Percentiles rank a stretch among this genome's conserved stretches.
Evolutionary conservation across 352 stramenopile genomes (phyloP).

Genomic region (Phytophthora hibernalis): DNA sequence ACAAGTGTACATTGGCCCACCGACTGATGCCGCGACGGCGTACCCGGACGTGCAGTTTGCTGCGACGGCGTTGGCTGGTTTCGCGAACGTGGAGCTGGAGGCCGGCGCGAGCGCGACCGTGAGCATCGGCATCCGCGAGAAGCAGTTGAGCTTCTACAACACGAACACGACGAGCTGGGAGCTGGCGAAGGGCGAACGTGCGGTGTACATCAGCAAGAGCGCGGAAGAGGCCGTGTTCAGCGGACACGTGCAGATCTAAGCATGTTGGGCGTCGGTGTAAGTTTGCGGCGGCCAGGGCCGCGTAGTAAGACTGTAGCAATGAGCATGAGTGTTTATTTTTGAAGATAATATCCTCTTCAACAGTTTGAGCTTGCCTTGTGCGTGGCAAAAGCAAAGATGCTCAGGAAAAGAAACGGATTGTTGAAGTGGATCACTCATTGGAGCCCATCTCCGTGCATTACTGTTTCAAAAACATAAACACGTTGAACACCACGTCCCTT

Average conservation of each 20-base stretch:
- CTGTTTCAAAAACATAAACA: no score
- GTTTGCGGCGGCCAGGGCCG: not conserved
- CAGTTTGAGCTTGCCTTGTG: not conserved
- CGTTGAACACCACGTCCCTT: no score
- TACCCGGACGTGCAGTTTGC: conserved; percentile 41
- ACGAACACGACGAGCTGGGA: conserved; percentile 36
- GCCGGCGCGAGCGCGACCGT: conserved; percentile 36
- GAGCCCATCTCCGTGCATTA: no score
- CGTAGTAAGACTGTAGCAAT: conserved; percentile 5
- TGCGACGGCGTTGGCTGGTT: conserved; percentile 35
- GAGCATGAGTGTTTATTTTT: conserved; percentile 1
- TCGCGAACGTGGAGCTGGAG: conserved; percentile 43
- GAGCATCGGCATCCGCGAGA: conserved; percentile 37
- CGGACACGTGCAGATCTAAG: conserved; percentile 35
- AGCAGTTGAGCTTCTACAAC: conserved; percentile 44
- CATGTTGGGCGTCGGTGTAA: not conserved
- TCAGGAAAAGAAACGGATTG: no score
- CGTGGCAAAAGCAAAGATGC: no score
- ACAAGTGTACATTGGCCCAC: conserved; percentile 41
- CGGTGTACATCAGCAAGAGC: conserved; percentile 38
- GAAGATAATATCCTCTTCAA: conserved; percentile 1
- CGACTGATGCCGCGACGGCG: conserved; percentile 25
- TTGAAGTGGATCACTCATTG: no score
- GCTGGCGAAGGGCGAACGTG: conserved; percentile 23
- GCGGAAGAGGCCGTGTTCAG: conserved; percentile 34